Evolutionary conservation across 192 early-diverging fungal genomes (phyloP), one percentile per base, ranked within the genome.

Genomic region (Entomortierella parvispora): DNA sequence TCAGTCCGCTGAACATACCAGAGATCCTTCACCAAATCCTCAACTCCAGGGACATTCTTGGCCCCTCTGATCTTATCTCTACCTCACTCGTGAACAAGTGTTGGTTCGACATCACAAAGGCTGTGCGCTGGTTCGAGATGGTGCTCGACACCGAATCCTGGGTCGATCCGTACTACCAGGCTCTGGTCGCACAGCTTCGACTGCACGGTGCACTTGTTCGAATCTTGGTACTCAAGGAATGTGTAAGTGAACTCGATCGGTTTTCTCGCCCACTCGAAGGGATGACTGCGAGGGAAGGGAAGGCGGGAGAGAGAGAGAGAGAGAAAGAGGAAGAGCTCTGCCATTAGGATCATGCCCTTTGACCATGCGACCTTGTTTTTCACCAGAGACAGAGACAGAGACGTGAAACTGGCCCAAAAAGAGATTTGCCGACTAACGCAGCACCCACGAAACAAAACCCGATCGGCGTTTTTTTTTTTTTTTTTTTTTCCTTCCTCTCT

Each of bases 81-180:
- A 49, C 71, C 7, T 48, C 56, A n/a, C 58, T 75, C 5, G 71
- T 75, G 11, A 52, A 29, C 58, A 59, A 26, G 32, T 25, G 57
- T 1, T 75, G 71, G 71, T 32, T 29, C 17, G 25, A 55, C 10
- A 18, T 56, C 42, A 59, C 71, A 1, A 59, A 42, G 31, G 31
- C 51, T 26, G 58, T 56, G 12, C 43, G 52, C 6, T 75, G 71
- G 71, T 31, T 40, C n/a, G 58, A 48, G 7, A 18, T 75, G 22
- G 71, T 61, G 8, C 71, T 75, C 33, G 48, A 61, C 33, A 48
- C 47, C 32, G 71, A 75, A 14, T 66, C 71, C 5, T 75, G 63
- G 71, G 45, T 44, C 26, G 63, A 66, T 56, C 63, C 58, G 14
- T 46, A 58, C 40, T 60, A 75, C 47, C 22, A 55, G 10, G n/a